phyloP scores from a whole-genome alignment of 371 early-diverging fungal species.

The Apophysomyces trapeziformis region DNA sequence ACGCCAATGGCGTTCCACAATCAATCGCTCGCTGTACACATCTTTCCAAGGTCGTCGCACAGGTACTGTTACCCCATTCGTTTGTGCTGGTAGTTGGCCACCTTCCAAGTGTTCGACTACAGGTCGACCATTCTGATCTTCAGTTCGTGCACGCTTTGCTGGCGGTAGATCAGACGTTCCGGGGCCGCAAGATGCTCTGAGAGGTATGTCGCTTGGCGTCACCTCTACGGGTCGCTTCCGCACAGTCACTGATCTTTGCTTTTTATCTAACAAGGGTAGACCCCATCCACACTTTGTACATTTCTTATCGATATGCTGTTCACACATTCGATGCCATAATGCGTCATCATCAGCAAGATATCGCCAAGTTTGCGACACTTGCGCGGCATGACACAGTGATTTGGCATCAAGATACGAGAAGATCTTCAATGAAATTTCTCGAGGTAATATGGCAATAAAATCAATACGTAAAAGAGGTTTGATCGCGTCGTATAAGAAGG shows the following conservation, averaged over 20 bases:
- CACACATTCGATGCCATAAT: slow-evolving; percentile 95
- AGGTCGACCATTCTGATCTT: background rate
- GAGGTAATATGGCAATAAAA: slow-evolving; percentile 76
- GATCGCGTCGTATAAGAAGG: slow-evolving; percentile 70
- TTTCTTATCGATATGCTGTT: slow-evolving; percentile 95
- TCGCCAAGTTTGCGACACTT: slow-evolving; percentile 84
- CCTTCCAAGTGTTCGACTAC: slow-evolving; percentile 11
- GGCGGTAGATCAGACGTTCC: slow-evolving; percentile 1
- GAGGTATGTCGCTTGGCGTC: slow-evolving; percentile 12
- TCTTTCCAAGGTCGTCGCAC: slow-evolving; percentile 77
- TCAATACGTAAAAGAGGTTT: slow-evolving; percentile 80
- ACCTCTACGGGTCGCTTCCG: slow-evolving; percentile 19
- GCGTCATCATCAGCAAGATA: slow-evolving; percentile 85
- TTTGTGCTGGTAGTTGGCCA: background rate
- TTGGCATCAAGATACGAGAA: slow-evolving; percentile 89
- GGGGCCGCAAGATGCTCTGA: slow-evolving; percentile 32
- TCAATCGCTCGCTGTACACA: slow-evolving; percentile 81
- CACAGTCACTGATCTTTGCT: slow-evolving; percentile 19
- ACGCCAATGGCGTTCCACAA: slow-evolving; percentile 88
- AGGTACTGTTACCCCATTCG: background rate
- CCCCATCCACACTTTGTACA: slow-evolving; percentile 98
- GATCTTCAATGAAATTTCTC: slow-evolving; percentile 80
- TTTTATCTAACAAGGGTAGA: slow-evolving; percentile 70
- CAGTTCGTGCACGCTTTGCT: slow-evolving; percentile 11
- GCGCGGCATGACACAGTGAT: slow-evolving; percentile 90